These are phyloP conservation scores for Sarocladiaceae sp. DNA, from an alignment of 2,329 filamentous ascomycete species.

Conservation along the genomic window DNA sequence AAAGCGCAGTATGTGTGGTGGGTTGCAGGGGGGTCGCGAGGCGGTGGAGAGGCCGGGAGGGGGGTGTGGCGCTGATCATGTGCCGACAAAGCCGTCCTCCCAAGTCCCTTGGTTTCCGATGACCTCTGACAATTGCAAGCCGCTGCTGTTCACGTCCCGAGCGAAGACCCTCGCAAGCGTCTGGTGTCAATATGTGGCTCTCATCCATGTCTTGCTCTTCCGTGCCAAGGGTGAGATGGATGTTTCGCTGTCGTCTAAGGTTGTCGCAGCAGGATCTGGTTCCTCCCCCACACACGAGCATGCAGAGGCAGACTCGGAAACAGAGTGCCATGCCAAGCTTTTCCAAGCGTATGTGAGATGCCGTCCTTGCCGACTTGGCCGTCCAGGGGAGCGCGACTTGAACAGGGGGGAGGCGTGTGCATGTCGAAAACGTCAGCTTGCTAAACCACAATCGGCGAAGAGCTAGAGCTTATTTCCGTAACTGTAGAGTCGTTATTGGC, in stretches of 20 bases:
- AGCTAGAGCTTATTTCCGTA: conserved; percentile 8
- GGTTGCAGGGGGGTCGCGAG: conserved; percentile 1
- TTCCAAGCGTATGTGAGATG: conserved; percentile 27
- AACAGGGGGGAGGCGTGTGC: conserved; percentile 5
- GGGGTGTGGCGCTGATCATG: conserved; percentile 7
- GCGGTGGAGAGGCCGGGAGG: conserved; percentile 12
- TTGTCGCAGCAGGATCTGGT: no score
- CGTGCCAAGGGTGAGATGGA: no score
- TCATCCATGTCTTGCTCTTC: no score
- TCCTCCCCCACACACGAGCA: conserved; percentile 8
- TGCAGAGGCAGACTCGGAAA: no score
- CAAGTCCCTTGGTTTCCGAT: not conserved
- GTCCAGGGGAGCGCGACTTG: conserved; percentile 7
- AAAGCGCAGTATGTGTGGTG: not conserved
- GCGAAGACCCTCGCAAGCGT: no score
- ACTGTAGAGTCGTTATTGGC: no score
- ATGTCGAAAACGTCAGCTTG: not conserved
- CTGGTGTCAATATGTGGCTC: no score
- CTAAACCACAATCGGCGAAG: not conserved
- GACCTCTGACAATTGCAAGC: no score
- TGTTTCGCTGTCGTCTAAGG: no score
- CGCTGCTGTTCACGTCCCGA: no score
- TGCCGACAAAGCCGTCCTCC: not conserved
- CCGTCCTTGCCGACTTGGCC: conserved; percentile 34
- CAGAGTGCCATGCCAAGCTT: conserved; percentile 12